Percentiles rank a stretch among this genome's conserved stretches.
phyloP scores from a whole-genome alignment of 1,139 yeast genomes.

The Candida sp. region DNA sequence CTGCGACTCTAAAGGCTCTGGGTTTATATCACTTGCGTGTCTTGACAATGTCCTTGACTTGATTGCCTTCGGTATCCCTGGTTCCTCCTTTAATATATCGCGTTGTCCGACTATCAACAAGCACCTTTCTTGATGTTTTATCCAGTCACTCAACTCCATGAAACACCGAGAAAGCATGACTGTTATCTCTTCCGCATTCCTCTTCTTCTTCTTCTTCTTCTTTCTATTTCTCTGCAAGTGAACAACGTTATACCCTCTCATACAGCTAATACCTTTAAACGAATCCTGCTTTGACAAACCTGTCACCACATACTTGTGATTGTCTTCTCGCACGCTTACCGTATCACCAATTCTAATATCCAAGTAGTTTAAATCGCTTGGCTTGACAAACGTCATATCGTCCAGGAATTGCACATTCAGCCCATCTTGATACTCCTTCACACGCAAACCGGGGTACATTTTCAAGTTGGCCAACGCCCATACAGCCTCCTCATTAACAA shows the following conservation, averaged over 20 bases:
- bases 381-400: slow-evolving; percentile 31
- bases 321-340: slow-evolving; percentile 21
- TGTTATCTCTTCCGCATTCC: slow-evolving; percentile 13
- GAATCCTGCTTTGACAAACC: slow-evolving; percentile 38
- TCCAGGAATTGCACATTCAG: slow-evolving; percentile 40
- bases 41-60: slow-evolving; percentile 10
- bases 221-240: slow-evolving; percentile 29
- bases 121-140: slow-evolving; percentile 38
- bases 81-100: slow-evolving; percentile 14
- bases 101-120: slow-evolving; percentile 14
- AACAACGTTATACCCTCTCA: slow-evolving; percentile 62
- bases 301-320: slow-evolving; percentile 37
- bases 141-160: slow-evolving; percentile 49
- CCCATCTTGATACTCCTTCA: slow-evolving; percentile 19
- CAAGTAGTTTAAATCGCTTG: slow-evolving; percentile 31
- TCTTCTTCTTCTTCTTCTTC: background rate
- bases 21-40: background rate
- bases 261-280: slow-evolving; percentile 41
- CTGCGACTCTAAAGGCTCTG: slow-evolving; percentile 8
- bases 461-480: slow-evolving; percentile 43
- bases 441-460: slow-evolving; percentile 36
- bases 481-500: slow-evolving; percentile 27
- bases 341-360: slow-evolving; percentile 44
- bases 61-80: slow-evolving; percentile 10
- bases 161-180: slow-evolving; percentile 22